Evolutionary conservation across 257 asterid genomes (phyloP), one percentile per base, ranked within the genome.

Genomic region (Ophiorrhiza pumila): DNA sequence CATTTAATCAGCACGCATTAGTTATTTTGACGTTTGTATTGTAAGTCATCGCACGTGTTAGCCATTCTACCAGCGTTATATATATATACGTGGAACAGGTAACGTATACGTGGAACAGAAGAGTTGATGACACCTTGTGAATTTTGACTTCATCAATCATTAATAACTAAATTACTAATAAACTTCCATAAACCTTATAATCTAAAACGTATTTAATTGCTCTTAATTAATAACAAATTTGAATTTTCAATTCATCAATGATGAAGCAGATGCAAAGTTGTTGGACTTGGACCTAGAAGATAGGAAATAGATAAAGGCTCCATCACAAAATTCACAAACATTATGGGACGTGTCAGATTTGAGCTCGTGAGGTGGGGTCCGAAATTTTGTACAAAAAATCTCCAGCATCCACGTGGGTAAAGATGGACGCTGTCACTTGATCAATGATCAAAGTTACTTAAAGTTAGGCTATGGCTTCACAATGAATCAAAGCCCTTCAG

Each of bases 401-500:
- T 74, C 27, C 80, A 80, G 85, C 65, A 57, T 75, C 84, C 87
- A 86, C 87, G 82, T 86, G 86, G 78, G 81, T 35, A 60, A 65
- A 78, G 79, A 79, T 68, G 85, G 85, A 79, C 65, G 72, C 70
- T 77, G 81, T 86, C 80, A 41, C 80, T 83, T 68, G 68, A 72
- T 70, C 72, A 76, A 72, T 69, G 72, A 77, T 79, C 85, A 60
- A 73, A 78, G 79, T n/a, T n/a, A n/a, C n/a, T 74, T 45, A 64
- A 69, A 72, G 78, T 37, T 37, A 7, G 42, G 18, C 17, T 25
- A 8, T 61, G 69, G 63, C 72, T 60, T 69, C 68, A 35, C 53
- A 4, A 11, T 42, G 75, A 32, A 71, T 41, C 65, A 35, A 49
- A 37, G 64, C 90, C 86, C 75, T 37, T 39, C n/a, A 4, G 2